These are phyloP conservation scores for Teratosphaeriaceae sp. DNA, from an alignment of 2,329 filamentous ascomycete genomes.

Conservation along the genomic window DNA sequence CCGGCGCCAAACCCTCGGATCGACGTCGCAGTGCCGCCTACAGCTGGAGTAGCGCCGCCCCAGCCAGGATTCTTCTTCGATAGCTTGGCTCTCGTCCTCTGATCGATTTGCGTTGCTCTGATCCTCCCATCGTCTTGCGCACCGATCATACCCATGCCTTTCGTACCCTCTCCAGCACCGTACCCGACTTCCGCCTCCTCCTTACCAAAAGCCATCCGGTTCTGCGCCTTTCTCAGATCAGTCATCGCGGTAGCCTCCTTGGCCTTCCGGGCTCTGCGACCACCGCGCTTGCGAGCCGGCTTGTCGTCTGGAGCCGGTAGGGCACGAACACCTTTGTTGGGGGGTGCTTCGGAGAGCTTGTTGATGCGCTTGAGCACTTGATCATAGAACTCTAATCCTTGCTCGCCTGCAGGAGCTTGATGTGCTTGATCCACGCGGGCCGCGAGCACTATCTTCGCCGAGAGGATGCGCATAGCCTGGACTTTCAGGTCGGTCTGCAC, in stretches of 20 bases:
- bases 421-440: conserved; percentile 85
- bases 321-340: conserved; percentile 80
- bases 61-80: conserved; percentile 95
- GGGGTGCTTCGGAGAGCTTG: conserved; percentile 85
- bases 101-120: conserved; percentile 81
- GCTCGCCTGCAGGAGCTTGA: conserved; percentile 71
- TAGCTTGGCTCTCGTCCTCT: conserved; percentile 86
- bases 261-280: conserved; percentile 80
- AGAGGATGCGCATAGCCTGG: conserved; percentile 91
- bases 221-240: conserved; percentile 90
- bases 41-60: conserved; percentile 56
- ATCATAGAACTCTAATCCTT: conserved; percentile 73
- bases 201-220: conserved; percentile 90
- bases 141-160: conserved; percentile 93
- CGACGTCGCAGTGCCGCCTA: conserved; percentile 68
- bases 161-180: conserved; percentile 75
- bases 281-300: conserved; percentile 84
- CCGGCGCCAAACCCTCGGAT: conserved; percentile 67
- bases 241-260: conserved; percentile 98
- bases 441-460: conserved; percentile 88
- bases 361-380: conserved; percentile 81
- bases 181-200: conserved; percentile 93
- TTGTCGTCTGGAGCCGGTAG: conserved; percentile 94
- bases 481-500: conserved; percentile 83
- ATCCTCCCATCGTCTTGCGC: conserved; percentile 82